Percentiles rank a stretch among this genome's conserved stretches.
phyloP scores from a whole-genome alignment of 148 eudicot genomes.

The Arbutus unedo region DNA sequence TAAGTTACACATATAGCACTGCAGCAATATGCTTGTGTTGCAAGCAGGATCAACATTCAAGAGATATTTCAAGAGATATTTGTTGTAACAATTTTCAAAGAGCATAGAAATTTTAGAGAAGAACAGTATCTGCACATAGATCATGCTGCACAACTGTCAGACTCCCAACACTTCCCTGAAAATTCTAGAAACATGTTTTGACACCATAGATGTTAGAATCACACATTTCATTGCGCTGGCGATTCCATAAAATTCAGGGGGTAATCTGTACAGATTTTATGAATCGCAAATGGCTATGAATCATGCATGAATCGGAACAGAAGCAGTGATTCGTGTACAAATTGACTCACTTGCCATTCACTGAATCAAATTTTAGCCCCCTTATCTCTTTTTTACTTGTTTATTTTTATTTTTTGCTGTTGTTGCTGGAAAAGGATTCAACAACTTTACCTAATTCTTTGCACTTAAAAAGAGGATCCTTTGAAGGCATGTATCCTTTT shows the following conservation, averaged over 20 bases:
- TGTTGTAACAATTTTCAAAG: background rate
- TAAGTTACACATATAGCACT: background rate
- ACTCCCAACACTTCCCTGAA: conserved; percentile 1
- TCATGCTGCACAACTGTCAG: background rate
- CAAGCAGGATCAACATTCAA: background rate
- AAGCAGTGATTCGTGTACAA: background rate
- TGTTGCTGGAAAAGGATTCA: conserved; percentile 1
- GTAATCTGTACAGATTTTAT: background rate
- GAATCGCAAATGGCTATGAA: background rate
- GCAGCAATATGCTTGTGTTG: background rate
- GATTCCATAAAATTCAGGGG: background rate
- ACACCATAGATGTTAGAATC: background rate
- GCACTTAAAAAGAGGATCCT: background rate
- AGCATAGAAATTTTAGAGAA: background rate
- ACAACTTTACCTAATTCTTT: background rate
- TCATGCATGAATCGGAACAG: background rate
- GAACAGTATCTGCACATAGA: background rate
- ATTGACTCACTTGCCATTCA: conserved; percentile 1
- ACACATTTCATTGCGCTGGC: background rate
- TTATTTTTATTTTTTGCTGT: background rate
- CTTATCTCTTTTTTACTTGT: background rate
- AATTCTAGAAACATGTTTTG: background rate
- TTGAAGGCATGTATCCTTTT: background rate
- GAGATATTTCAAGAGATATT: background rate
- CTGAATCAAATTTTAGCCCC: background rate